Evolutionary conservation across 1,284 basidiomycete genomes (phyloP).

Genomic region (Pholiota adiposa): DNA sequence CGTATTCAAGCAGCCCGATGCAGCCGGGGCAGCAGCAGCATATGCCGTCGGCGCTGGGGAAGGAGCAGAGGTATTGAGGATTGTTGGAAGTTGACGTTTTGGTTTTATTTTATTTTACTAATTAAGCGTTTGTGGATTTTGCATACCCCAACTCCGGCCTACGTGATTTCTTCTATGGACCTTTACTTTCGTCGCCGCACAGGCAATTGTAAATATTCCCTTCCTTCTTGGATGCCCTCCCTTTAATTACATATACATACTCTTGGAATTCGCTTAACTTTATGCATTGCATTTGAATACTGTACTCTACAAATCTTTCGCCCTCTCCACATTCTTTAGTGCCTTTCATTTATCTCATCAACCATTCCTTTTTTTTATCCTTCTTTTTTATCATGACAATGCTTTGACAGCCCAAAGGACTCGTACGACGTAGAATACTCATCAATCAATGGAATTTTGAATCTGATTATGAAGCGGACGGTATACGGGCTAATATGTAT

Average conservation of each 20-base stretch:
- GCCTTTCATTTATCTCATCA: background rate
- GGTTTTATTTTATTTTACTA: background rate
- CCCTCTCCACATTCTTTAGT: background rate
- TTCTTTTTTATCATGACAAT: background rate
- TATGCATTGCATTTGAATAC: background rate
- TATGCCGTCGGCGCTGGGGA: constrained; percentile 1
- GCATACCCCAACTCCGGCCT: background rate
- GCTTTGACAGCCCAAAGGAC: background rate
- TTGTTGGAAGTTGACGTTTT: background rate
- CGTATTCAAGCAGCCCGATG: constrained; percentile 30
- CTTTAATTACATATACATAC: too few relatives aligned
- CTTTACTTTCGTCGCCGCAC: background rate
- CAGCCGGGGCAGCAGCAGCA: constrained; percentile 10
- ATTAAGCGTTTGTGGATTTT: background rate
- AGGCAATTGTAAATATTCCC: background rate
- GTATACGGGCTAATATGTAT: too few relatives aligned
- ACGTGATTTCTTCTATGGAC: background rate
- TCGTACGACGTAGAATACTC: background rate
- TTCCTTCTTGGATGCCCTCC: background rate
- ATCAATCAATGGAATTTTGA: too few relatives aligned
- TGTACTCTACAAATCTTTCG: background rate
- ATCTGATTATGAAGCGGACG: too few relatives aligned
- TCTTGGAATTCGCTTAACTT: background rate
- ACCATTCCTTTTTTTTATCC: background rate
- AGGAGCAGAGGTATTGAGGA: constrained; percentile 10